Conservation (phyloP, 2,329 filamentous ascomycete genomes). For the Lizonia empirigonia region DNA sequence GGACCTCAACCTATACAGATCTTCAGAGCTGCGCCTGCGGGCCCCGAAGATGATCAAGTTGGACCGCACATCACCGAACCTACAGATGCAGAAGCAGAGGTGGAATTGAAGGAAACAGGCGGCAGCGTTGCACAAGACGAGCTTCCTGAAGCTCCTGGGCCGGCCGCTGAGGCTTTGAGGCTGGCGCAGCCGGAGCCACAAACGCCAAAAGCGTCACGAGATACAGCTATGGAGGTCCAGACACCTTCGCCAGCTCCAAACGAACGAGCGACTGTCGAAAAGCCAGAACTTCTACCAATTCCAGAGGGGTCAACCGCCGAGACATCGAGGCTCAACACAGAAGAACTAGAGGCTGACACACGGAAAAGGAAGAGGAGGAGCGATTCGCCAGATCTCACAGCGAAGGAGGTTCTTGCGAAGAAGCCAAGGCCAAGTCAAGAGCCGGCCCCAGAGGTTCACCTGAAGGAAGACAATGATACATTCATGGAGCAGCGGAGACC, state of each 20-base stretch:
- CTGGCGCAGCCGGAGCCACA: slow-evolving; percentile 16
- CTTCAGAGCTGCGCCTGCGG: slow-evolving; percentile 24
- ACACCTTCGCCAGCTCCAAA: slow-evolving; percentile 30
- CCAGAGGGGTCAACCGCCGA: slow-evolving; percentile 38
- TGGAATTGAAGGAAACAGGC: slow-evolving; percentile 7
- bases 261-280: slow-evolving; percentile 43
- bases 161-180: slow-evolving; percentile 30
- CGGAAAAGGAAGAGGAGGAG: slow-evolving; percentile 52
- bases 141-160: slow-evolving; percentile 29
- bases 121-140: slow-evolving; percentile 6
- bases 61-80: slow-evolving; percentile 27
- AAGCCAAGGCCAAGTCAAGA: slow-evolving; percentile 50
- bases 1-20: slow-evolving; percentile 21
- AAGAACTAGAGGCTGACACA: slow-evolving; percentile 47
- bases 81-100: slow-evolving; percentile 19
- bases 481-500: slow-evolving; percentile 38
- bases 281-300: slow-evolving; percentile 33
- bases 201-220: slow-evolving; percentile 2
- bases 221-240: slow-evolving; percentile 5
- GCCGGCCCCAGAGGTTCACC: slow-evolving; percentile 33
- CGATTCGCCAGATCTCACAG: slow-evolving; percentile 42
- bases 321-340: slow-evolving; percentile 43
- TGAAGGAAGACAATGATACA: slow-evolving; percentile 40
- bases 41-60: slow-evolving; percentile 24
- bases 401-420: slow-evolving; percentile 50